phyloP scores from a whole-genome alignment of 2,329 filamentous ascomycete genomes.

The Botrytis sinoallii region DNA sequence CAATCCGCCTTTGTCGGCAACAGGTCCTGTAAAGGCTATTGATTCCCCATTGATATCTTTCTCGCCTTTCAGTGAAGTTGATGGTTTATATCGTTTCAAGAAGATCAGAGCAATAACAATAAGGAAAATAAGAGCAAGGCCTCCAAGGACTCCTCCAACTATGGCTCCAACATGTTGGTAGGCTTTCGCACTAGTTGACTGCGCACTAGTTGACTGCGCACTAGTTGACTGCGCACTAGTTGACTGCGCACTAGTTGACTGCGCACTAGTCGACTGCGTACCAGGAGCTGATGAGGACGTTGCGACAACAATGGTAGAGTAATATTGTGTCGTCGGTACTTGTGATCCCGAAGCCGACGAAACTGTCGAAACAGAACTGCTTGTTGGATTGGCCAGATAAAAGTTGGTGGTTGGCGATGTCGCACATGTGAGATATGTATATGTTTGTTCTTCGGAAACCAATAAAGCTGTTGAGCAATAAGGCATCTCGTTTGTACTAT shows the following conservation, averaged over 20 bases:
- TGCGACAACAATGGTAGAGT: neutral
- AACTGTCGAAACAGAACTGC: neutral
- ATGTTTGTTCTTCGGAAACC: neutral
- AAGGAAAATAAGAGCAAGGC: neutral
- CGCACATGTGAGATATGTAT: neutral
- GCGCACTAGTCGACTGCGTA: neutral
- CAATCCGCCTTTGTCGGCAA: neutral
- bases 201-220: neutral
- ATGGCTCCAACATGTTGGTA: neutral
- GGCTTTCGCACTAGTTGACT: neutral
- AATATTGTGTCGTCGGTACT: neutral
- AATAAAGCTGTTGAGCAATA: neutral
- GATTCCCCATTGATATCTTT: neutral
- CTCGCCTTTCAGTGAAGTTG: neutral
- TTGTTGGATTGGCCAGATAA: neutral
- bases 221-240: neutral
- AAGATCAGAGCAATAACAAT: neutral
- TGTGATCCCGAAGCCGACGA: neutral
- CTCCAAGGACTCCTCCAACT: neutral
- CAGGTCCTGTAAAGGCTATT: too few relatives aligned
- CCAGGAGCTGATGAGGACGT: neutral
- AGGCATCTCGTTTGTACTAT: neutral
- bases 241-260: neutral
- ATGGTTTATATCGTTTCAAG: neutral
- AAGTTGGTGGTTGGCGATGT: neutral